A percentile compares a stretch with the other conserved stretches of the same genome.
Evolutionary conservation across 345 rosid species (phyloP).

Genomic region (Populus alba): DNA sequence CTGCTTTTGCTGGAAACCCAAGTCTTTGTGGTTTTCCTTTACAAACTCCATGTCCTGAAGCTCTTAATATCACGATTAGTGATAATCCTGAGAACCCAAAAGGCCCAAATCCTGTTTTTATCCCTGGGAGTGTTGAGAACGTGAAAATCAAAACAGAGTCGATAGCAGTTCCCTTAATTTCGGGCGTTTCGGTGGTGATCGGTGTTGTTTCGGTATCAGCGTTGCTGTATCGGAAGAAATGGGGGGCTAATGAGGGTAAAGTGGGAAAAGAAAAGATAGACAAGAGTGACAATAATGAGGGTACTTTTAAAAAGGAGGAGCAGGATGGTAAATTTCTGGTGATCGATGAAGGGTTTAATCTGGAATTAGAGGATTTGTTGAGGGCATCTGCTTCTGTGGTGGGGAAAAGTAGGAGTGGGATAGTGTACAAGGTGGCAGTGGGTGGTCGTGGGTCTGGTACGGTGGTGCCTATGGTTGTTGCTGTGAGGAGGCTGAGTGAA

Average conservation of each 20-base stretch:
- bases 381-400: conserved; percentile 95
- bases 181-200: conserved; percentile 57
- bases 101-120: conserved; percentile 21
- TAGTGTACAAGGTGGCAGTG: conserved; percentile 74
- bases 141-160: conserved; percentile 34
- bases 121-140: conserved; percentile 18
- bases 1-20: conserved; percentile 81
- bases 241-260: conserved; percentile 26
- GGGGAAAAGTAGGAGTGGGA: conserved; percentile 86
- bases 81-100: conserved; percentile 42
- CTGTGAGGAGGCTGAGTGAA: conserved; percentile 81
- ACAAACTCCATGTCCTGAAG: conserved; percentile 57
- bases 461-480: conserved; percentile 51
- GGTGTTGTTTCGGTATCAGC: conserved; percentile 55
- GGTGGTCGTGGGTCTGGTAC: conserved; percentile 52
- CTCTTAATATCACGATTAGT: conserved; percentile 36
- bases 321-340: conserved; percentile 64
- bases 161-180: conserved; percentile 53
- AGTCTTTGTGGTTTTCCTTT: conserved; percentile 87
- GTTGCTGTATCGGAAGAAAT: conserved; percentile 60
- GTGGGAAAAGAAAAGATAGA: conserved; percentile 23
- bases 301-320: conserved; percentile 38
- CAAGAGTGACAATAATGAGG: background rate
- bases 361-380: conserved; percentile 81
- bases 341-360: conserved; percentile 70